Percentiles rank a stretch among this genome's conserved stretches.
phyloP scores from a whole-genome alignment of 2,329 filamentous ascomycete species.

The Leptoxyphium fumago region DNA sequence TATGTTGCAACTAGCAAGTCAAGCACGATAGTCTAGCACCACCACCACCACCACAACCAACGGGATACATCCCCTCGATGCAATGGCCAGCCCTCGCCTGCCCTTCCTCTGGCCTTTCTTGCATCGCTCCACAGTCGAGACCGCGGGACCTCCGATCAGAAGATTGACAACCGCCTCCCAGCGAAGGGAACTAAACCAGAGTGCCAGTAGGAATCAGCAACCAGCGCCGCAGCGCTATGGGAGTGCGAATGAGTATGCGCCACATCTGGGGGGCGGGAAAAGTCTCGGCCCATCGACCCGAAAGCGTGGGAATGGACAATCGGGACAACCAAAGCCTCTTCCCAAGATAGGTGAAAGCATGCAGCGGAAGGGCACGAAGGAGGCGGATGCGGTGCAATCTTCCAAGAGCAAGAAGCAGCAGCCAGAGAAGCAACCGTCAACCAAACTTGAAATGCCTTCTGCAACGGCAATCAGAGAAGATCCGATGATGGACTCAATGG shows the following conservation, averaged over 20 bases:
- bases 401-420: constrained; percentile 3
- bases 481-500: constrained; percentile 11
- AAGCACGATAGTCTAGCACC: no score
- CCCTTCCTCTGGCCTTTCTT: constrained; percentile 34
- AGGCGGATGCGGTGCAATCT: constrained; percentile 4
- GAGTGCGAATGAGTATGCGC: constrained; percentile 31
- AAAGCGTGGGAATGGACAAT: constrained; percentile 1
- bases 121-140: constrained; percentile 20
- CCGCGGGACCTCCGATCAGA: constrained; percentile 12
- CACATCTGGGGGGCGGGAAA: constrained; percentile 21
- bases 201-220: constrained; percentile 7
- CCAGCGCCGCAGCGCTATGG: constrained; percentile 28
- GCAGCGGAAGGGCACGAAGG: constrained; percentile 15
- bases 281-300: constrained; percentile 7
- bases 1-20: no score
- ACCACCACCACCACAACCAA: no score
- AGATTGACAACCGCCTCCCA: constrained; percentile 20
- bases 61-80: background rate
- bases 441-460: background rate
- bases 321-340: constrained; percentile 5
- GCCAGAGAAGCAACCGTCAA: constrained; percentile 4
- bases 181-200: constrained; percentile 7
- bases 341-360: constrained; percentile 19
- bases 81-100: constrained; percentile 30
- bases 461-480: constrained; percentile 3